Evolutionary conservation across 2,329 filamentous ascomycete genomes (phyloP).

Genomic region (Venturia carpophila): DNA sequence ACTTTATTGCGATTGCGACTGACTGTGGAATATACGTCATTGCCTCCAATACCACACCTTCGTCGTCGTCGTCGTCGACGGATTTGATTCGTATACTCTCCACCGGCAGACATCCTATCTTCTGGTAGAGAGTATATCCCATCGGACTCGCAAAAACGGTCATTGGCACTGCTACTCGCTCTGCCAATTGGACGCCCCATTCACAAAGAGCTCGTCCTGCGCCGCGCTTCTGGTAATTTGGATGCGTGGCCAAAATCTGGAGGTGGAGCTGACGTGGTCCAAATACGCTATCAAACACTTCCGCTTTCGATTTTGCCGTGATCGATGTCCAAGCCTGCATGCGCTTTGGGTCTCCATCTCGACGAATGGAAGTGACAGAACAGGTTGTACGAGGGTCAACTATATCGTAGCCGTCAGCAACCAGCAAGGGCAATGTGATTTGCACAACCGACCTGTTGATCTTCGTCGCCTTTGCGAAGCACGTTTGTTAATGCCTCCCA

Average conservation of each 20-base stretch:
- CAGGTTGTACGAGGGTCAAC: neutral
- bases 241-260: constrained; percentile 21
- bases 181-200: constrained; percentile 19
- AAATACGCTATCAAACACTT: constrained; percentile 18
- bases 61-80: constrained; percentile 19
- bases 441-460: neutral
- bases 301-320: constrained; percentile 13
- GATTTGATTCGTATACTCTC: constrained; percentile 15
- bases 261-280: constrained; percentile 19
- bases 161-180: constrained; percentile 13
- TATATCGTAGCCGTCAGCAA: neutral
- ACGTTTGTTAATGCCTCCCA: constrained; percentile 9
- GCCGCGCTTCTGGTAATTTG: constrained; percentile 19
- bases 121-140: constrained; percentile 20
- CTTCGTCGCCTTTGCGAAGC: neutral
- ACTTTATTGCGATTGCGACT: neutral
- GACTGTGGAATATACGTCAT: constrained; percentile 16
- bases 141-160: constrained; percentile 22
- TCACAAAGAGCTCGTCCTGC: constrained; percentile 19
- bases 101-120: constrained; percentile 20
- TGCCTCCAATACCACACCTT: constrained; percentile 16
- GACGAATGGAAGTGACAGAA: neutral
- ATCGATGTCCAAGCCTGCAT: constrained; percentile 19
- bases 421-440: neutral
- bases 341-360: constrained; percentile 18